Evolutionary conservation across 2,329 filamentous ascomycete species (phyloP).

Genomic region (Emericellopsis atlantica): DNA sequence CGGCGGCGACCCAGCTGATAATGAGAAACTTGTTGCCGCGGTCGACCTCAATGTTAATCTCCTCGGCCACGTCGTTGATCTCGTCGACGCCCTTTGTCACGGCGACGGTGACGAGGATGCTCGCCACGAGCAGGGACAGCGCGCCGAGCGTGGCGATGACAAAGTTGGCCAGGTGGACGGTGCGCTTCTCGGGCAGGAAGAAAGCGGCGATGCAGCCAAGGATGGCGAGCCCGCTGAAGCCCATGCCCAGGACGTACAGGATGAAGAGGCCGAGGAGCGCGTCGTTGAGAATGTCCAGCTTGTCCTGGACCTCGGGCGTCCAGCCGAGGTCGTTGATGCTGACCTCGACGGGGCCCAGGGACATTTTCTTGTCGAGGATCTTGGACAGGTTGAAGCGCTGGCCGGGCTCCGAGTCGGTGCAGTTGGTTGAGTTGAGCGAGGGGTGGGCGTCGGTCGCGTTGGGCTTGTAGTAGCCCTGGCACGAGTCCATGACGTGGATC

Average conservation of each 20-base stretch:
- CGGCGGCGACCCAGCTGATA: conserved; percentile 34
- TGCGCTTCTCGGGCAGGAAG: conserved; percentile 10
- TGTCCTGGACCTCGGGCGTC: conserved; percentile 28
- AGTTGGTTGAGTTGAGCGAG: conserved; percentile 30
- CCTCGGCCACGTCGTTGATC: conserved; percentile 28
- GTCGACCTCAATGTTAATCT: conserved; percentile 29
- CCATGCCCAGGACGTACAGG: conserved; percentile 31
- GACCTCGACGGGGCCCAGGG: conserved; percentile 28
- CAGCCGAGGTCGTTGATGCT: conserved; percentile 31
- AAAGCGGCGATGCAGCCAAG: conserved; percentile 24
- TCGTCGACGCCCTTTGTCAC: conserved; percentile 24
- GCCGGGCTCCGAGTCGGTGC: conserved; percentile 24
- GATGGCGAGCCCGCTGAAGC: conserved; percentile 28
- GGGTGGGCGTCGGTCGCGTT: conserved; percentile 23
- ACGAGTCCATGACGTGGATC: conserved; percentile 32
- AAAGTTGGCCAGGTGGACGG: conserved; percentile 19
- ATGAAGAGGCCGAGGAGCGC: conserved; percentile 34
- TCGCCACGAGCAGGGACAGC: conserved; percentile 24
- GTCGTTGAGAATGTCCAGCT: conserved; percentile 35
- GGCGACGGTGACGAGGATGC: conserved; percentile 27
- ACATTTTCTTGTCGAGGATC: conserved; percentile 31
- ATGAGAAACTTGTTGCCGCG: conserved; percentile 29
- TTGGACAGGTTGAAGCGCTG: conserved; percentile 32
- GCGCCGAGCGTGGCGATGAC: conserved; percentile 20
- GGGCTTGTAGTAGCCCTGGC: conserved; percentile 31